Percentiles rank a stretch among this genome's conserved stretches.
phyloP scores from a whole-genome alignment of 1,284 basidiomycete species.

The Apiotrichum sp. region DNA sequence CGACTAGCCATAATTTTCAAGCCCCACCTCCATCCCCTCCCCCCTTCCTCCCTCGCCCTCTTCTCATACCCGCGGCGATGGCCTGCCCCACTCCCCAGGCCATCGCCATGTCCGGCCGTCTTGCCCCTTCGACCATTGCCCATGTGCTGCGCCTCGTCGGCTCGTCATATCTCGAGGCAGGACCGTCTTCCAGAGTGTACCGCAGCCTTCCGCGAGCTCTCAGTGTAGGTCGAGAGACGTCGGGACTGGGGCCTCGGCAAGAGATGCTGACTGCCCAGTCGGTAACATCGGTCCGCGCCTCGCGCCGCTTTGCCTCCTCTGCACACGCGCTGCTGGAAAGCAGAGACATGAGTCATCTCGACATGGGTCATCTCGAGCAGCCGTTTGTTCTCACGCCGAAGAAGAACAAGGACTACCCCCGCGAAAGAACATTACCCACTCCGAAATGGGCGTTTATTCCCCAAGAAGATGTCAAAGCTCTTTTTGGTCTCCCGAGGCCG shows the following conservation, averaged over 20 bases:
- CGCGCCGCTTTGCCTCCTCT: conserved; percentile 11
- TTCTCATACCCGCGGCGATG: conserved; percentile 9
- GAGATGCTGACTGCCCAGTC: neutral
- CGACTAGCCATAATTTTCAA: neutral
- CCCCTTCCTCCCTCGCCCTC: neutral
- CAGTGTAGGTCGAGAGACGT: neutral
- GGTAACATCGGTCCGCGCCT: neutral
- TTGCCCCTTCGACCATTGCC: conserved; percentile 11
- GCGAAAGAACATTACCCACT: neutral
- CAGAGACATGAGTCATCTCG: too few species aligned
- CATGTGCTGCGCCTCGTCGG: conserved; percentile 18
- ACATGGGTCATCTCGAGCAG: neutral
- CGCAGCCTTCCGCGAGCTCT: neutral
- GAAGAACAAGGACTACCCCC: neutral
- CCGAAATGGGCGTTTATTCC: conserved; percentile 4
- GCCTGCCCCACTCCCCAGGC: conserved; percentile 14
- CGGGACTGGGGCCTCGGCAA: too few species aligned
- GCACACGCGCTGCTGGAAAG: conserved; percentile 2
- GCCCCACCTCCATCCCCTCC: neutral
- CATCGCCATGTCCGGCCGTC: conserved; percentile 18
- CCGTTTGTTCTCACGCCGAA: conserved; percentile 5
- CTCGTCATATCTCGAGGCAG: conserved; percentile 13
- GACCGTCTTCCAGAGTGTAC: conserved; percentile 2
- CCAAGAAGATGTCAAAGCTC: neutral
- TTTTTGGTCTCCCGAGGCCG: neutral